These are phyloP conservation scores for Boletus chippewaensis DNA, from an alignment of 1,284 basidiomycete species.

Conservation along the genomic window DNA sequence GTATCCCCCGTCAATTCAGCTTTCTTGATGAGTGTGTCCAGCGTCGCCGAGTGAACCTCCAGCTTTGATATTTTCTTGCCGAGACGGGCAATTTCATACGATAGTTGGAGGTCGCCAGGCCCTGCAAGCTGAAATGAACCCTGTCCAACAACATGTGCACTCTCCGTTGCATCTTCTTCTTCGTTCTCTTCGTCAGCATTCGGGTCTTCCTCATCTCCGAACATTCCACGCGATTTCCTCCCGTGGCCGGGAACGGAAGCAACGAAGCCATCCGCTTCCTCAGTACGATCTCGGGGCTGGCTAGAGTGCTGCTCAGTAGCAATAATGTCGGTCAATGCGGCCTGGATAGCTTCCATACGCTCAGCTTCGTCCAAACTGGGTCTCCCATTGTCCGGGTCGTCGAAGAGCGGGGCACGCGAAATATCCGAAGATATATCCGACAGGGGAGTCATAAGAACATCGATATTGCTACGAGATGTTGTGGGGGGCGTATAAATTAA, in stretches of 20 bases:
- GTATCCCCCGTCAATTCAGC: conserved; percentile 90
- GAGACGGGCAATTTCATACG: conserved; percentile 74
- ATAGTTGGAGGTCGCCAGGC: conserved; percentile 82
- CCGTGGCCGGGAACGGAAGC: conserved; percentile 4
- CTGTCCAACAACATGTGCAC: conserved; percentile 40
- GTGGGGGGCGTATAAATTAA: conserved; percentile 30
- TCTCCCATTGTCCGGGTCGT: conserved; percentile 62
- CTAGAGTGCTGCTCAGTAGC: conserved; percentile 59
- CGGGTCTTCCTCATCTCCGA: conserved; percentile 32
- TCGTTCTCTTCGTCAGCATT: conserved; percentile 32
- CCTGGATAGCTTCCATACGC: conserved; percentile 90
- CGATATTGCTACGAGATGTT: conserved; percentile 51
- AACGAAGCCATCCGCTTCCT: conserved; percentile 8
- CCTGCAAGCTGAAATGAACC: conserved; percentile 65
- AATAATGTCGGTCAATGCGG: conserved; percentile 91
- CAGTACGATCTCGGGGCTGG: conserved; percentile 15
- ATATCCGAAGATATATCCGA: conserved; percentile 42
- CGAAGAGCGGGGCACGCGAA: conserved; percentile 72
- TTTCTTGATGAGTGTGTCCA: conserved; percentile 84
- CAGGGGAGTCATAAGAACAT: conserved; percentile 70
- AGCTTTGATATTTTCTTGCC: conserved; percentile 70
- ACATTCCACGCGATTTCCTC: conserved; percentile 32
- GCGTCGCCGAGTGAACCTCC: conserved; percentile 73
- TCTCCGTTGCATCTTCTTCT: conserved; percentile 40
- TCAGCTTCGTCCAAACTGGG: conserved; percentile 61